phyloP scores from a whole-genome alignment of 2,329 filamentous ascomycete species.

The Phyllosticta citrichinensis region DNA sequence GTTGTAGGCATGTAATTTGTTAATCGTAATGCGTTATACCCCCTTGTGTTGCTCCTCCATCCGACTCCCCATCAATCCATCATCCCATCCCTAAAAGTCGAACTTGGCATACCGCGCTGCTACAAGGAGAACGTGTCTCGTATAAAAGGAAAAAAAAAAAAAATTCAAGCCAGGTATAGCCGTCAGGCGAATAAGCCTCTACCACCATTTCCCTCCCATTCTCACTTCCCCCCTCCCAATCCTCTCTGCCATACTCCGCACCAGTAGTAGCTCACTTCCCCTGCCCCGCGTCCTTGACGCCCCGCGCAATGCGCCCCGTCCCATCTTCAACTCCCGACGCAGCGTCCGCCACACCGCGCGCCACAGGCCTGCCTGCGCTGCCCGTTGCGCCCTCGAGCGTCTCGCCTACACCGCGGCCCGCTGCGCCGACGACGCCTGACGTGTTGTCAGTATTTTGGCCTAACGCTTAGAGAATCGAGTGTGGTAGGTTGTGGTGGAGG shows the following conservation, averaged over 20 bases:
- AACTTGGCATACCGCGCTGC: neutral
- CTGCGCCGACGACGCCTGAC: slow-evolving; percentile 36
- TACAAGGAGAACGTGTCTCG: too few relatives aligned
- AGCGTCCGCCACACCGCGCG: slow-evolving; percentile 32
- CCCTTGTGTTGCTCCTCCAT: neutral
- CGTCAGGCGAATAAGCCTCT: neutral
- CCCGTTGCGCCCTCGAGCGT: slow-evolving; percentile 38
- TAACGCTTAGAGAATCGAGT: slow-evolving; percentile 14
- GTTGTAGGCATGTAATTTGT: neutral
- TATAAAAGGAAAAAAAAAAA: too few relatives aligned
- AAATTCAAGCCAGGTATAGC: neutral
- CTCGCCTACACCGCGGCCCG: slow-evolving; percentile 35
- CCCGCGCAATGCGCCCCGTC: slow-evolving; percentile 32
- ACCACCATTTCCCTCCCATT: neutral
- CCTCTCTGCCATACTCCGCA: slow-evolving; percentile 5
- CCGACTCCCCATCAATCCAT: neutral
- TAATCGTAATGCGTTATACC: slow-evolving; percentile 1
- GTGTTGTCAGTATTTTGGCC: slow-evolving; percentile 36
- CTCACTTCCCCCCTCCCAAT: neutral
- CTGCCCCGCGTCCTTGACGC: slow-evolving; percentile 38
- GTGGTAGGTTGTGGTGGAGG: too few relatives aligned
- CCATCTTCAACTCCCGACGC: slow-evolving; percentile 37
- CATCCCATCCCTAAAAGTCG: neutral
- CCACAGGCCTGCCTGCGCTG: slow-evolving; percentile 32
- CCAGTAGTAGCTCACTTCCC: slow-evolving; percentile 27